These are phyloP conservation scores for Botrytis cinerea DNA, from an alignment of 2,329 filamentous ascomycete species.

Conservation along the genomic window DNA sequence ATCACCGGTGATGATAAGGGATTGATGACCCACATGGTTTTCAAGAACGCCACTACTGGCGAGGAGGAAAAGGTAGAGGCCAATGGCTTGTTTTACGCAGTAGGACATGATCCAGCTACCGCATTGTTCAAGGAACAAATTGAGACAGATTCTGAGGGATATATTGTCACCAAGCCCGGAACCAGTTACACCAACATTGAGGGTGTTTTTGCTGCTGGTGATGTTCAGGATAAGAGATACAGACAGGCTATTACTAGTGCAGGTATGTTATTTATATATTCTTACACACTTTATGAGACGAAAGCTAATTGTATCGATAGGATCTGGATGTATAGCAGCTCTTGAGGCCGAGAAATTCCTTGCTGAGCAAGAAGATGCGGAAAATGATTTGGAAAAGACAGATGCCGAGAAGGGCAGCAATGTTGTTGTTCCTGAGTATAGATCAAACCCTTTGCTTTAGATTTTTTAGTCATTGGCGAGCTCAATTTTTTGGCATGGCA, in stretches of 20 bases:
- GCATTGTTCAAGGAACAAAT: conserved; percentile 87
- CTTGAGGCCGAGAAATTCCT: conserved; percentile 95
- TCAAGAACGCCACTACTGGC: conserved; percentile 78
- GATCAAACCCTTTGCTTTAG: conserved; percentile 63
- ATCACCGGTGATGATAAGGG: conserved; percentile 83
- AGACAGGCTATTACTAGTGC: conserved; percentile 97
- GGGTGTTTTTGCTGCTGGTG: conserved; percentile 94
- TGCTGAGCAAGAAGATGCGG: conserved; percentile 56
- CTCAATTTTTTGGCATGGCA: not conserved
- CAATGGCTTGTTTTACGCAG: conserved; percentile 94
- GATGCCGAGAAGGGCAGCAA: conserved; percentile 49
- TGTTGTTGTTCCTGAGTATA: conserved; percentile 61
- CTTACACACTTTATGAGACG: not conserved
- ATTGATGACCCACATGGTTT: conserved; percentile 82
- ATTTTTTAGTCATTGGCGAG: conserved; percentile 1
- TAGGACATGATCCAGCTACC: conserved; percentile 94
- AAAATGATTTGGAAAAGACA: conserved; percentile 45
- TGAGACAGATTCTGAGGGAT: conserved; percentile 85
- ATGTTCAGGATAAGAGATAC: conserved; percentile 98
- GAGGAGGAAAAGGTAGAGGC: conserved; percentile 82
- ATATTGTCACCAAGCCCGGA: conserved; percentile 85
- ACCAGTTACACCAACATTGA: conserved; percentile 84
- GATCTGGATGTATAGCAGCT: conserved; percentile 91
- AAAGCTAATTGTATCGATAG: conserved; percentile 48
- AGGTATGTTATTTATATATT: conserved; percentile 57